A percentile compares a stretch with the other conserved stretches of the same genome.
These are phyloP conservation scores for Vaccinium vitisidaea DNA, from an alignment of 148 eudicot species.

Conservation along the genomic window DNA sequence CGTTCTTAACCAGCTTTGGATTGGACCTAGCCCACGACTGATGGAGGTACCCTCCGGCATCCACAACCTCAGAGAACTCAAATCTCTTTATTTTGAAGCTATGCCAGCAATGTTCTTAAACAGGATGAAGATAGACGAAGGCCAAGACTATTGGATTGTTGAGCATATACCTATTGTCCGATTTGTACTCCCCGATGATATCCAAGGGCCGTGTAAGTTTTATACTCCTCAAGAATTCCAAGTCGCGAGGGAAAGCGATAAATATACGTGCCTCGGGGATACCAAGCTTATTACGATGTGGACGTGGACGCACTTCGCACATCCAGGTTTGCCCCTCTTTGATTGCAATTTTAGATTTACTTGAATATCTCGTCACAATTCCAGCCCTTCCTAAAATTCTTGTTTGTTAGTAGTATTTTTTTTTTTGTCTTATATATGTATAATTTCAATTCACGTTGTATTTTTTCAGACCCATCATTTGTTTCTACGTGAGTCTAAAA, in stretches of 20 bases:
- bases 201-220: too few species aligned
- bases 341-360: too few species aligned
- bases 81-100: rapidly evolving
- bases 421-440: too few species aligned
- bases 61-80: background rate
- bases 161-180: background rate
- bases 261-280: too few species aligned
- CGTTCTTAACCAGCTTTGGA: background rate
- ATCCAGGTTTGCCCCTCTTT: background rate
- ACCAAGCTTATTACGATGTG: too few species aligned
- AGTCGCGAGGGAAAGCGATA: background rate
- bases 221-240: background rate
- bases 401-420: too few species aligned
- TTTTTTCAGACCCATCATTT: too few species aligned
- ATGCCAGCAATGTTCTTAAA: background rate
- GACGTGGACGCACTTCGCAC: too few species aligned
- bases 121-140: background rate
- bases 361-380: too few species aligned
- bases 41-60: background rate
- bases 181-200: background rate
- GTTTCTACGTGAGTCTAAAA: too few species aligned
- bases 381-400: too few species aligned
- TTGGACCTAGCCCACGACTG: background rate
- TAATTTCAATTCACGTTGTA: too few species aligned
- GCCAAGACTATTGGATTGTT: background rate